phyloP scores from a whole-genome alignment of 2,329 filamentous ascomycete genomes.

The Aspergillus versicolor region DNA sequence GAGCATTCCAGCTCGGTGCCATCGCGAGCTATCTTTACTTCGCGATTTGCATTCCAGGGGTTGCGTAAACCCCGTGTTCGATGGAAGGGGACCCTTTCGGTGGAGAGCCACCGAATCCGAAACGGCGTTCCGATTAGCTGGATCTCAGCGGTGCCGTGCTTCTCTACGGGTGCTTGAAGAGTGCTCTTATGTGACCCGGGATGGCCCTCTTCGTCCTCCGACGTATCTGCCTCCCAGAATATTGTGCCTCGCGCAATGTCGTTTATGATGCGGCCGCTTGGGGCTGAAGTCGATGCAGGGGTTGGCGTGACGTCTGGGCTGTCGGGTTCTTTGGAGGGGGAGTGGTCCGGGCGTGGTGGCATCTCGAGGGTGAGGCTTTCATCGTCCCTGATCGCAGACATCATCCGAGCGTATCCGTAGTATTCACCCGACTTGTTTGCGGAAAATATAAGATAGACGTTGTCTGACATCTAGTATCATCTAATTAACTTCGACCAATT shows the following conservation, averaged over 20 bases:
- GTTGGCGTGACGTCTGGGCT: slow-evolving; percentile 78
- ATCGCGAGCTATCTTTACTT: slow-evolving; percentile 94
- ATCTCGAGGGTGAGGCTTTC: slow-evolving; percentile 68
- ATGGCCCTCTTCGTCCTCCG: slow-evolving; percentile 40
- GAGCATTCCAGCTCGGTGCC: slow-evolving; percentile 88
- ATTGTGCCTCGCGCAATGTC: slow-evolving; percentile 93
- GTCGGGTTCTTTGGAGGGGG: slow-evolving; percentile 56
- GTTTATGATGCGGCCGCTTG: slow-evolving; percentile 83
- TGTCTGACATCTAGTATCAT: slow-evolving; percentile 64
- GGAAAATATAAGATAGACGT: slow-evolving; percentile 90
- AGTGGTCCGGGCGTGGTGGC: slow-evolving; percentile 61
- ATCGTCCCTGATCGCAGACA: slow-evolving; percentile 77
- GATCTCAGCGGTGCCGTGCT: slow-evolving; percentile 28
- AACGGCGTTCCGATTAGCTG: slow-evolving; percentile 91
- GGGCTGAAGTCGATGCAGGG: slow-evolving; percentile 72
- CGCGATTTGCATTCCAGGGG: slow-evolving; percentile 90
- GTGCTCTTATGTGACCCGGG: slow-evolving; percentile 42
- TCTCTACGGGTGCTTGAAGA: slow-evolving; percentile 50
- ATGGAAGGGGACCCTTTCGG: slow-evolving; percentile 80
- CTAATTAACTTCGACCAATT: background rate
- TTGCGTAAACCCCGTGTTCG: slow-evolving; percentile 83
- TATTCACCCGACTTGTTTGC: slow-evolving; percentile 98
- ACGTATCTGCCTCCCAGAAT: slow-evolving; percentile 84
- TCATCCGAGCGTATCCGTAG: slow-evolving; percentile 91
- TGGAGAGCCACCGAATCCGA: slow-evolving; percentile 85